A percentile compares a stretch with the other conserved stretches of the same genome.
phyloP scores from a whole-genome alignment of 2,329 filamentous ascomycete genomes.

The Monosporascus sp. region DNA sequence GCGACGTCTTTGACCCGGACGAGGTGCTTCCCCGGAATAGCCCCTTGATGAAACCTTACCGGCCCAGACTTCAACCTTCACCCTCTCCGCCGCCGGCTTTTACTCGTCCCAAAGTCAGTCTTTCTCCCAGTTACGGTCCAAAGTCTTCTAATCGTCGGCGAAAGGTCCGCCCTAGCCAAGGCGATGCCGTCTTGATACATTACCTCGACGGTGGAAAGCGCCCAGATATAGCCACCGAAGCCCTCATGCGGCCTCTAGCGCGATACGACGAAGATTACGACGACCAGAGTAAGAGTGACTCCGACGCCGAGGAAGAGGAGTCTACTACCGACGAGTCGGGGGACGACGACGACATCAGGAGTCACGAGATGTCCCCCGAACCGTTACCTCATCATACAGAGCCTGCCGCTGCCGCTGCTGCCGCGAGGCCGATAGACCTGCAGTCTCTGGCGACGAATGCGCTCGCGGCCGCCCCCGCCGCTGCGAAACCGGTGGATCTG shows the following conservation, averaged over 20 bases:
- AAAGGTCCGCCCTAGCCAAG: constrained; percentile 52
- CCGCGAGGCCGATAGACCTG: constrained; percentile 14
- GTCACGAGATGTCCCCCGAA: constrained; percentile 26
- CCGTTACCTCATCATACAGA: constrained; percentile 10
- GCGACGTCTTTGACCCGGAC: constrained; percentile 41
- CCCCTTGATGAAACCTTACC: constrained; percentile 33
- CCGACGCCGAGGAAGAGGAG: constrained; percentile 9
- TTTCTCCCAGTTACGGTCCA: constrained; percentile 31
- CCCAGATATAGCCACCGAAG: constrained; percentile 58
- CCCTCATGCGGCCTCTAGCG: constrained; percentile 47
- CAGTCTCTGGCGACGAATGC: constrained; percentile 20
- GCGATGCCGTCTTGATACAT: constrained; percentile 62
- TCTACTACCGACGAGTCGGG: constrained; percentile 17
- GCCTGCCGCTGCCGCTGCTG: constrained; percentile 7
- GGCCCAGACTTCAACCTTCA: constrained; percentile 42
- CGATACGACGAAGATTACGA: constrained; percentile 38
- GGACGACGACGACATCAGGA: constrained; percentile 25
- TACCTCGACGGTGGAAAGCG: constrained; percentile 58
- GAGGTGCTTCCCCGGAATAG: constrained; percentile 38
- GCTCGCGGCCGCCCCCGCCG: neutral
- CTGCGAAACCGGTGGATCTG: constrained; percentile 15
- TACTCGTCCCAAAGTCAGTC: constrained; percentile 39
- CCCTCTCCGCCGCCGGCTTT: constrained; percentile 44
- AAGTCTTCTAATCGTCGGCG: constrained; percentile 47
- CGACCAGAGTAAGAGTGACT: constrained; percentile 29